Percentiles rank a stretch among this genome's conserved stretches.
These are phyloP conservation scores for Aspergillus sp. DNA, from an alignment of 2,329 filamentous ascomycete genomes.

Conservation along the genomic window DNA sequence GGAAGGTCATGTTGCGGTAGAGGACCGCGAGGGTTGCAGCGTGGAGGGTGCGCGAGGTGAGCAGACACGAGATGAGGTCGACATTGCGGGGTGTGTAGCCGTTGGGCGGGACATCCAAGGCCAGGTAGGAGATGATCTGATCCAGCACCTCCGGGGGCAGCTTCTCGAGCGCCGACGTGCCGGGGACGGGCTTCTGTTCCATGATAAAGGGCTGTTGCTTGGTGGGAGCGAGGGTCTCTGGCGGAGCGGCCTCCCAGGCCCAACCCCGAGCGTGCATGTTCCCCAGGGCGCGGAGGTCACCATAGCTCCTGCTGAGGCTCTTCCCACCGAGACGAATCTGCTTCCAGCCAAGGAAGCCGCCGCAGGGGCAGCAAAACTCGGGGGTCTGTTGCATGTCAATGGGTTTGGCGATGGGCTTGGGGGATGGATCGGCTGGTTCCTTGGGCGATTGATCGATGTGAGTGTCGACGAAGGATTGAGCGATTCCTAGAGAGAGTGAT, in stretches of 20 bases:
- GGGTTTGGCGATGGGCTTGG: constrained; percentile 15
- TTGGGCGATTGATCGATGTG: constrained; percentile 28
- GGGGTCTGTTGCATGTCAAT: constrained; percentile 35
- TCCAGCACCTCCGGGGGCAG: constrained; percentile 73
- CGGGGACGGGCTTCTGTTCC: constrained; percentile 23
- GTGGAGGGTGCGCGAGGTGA: constrained; percentile 73
- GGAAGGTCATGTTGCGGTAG: constrained; percentile 76
- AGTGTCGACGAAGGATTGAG: constrained; percentile 44
- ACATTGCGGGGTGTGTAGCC: constrained; percentile 73
- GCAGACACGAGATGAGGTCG: constrained; percentile 71
- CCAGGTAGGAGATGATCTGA: constrained; percentile 70
- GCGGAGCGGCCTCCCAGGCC: constrained; percentile 39
- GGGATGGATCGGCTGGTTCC: constrained; percentile 10
- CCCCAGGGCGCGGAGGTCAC: constrained; percentile 38
- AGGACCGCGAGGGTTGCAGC: constrained; percentile 70
- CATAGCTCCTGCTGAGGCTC: constrained; percentile 44
- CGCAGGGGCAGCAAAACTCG: constrained; percentile 47
- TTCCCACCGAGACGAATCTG: constrained; percentile 44
- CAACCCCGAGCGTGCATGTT: constrained; percentile 37
- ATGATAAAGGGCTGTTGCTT: constrained; percentile 16
- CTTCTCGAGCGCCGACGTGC: constrained; percentile 58
- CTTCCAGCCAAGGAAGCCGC: constrained; percentile 45
- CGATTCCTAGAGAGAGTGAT: constrained; percentile 32
- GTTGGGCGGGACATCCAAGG: constrained; percentile 71
- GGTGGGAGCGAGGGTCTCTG: constrained; percentile 12